phyloP scores from a whole-genome alignment of 495 filamentous ascomycete genomes.

The Viridothelium virens region DNA sequence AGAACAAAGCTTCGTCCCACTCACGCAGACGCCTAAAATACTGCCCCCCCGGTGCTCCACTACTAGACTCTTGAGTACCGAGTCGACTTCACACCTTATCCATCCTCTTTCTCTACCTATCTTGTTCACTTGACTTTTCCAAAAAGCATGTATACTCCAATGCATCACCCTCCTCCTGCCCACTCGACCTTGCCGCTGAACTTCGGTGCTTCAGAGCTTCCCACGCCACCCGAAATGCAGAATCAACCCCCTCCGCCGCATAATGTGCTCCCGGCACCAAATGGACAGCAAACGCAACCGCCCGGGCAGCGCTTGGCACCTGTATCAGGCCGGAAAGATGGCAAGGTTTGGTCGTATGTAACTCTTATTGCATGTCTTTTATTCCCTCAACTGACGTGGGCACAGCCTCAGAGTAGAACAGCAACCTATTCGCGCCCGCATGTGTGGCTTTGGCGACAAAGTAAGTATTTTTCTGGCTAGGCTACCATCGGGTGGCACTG shows the following conservation, averaged over 20 bases:
- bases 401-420: constrained; percentile 73
- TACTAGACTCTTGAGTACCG: constrained; percentile 9
- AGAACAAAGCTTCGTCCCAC: constrained; percentile 12
- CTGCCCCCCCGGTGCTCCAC: neutral
- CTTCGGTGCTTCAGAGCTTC: constrained; percentile 9
- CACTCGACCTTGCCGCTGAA: constrained; percentile 10
- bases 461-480: constrained; percentile 39
- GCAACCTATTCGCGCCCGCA: constrained; percentile 87
- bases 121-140: neutral
- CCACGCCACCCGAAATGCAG: constrained; percentile 9
- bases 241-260: constrained; percentile 1
- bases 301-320: neutral
- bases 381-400: neutral
- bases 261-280: constrained; percentile 5
- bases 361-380: constrained; percentile 1
- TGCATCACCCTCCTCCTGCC: constrained; percentile 7
- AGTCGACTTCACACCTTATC: neutral
- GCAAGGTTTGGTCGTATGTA: constrained; percentile 5
- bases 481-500: neutral
- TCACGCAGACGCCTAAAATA: neutral
- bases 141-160: constrained; percentile 13
- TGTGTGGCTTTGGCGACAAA: constrained; percentile 99
- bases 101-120: neutral
- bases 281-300: neutral
- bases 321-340: neutral